These are phyloP conservation scores for Barnettozyma botsteinii DNA, from an alignment of 805 yeast species.

Conservation along the genomic window DNA sequence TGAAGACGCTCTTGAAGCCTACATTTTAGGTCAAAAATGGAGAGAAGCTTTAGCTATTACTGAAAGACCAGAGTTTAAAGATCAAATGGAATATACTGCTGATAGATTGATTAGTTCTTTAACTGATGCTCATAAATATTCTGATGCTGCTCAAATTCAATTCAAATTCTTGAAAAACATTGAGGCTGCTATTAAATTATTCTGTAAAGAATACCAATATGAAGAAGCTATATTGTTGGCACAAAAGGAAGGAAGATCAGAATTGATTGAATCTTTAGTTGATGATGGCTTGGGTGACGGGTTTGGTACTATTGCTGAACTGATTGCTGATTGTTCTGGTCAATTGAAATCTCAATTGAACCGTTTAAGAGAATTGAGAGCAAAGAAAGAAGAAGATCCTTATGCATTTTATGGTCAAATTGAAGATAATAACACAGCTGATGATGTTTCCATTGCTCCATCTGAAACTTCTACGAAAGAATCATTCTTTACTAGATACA, in stretches of 20 bases:
- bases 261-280: constrained; percentile 50
- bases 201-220: constrained; percentile 69
- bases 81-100: constrained; percentile 41
- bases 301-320: constrained; percentile 80
- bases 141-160: constrained; percentile 77
- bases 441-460: constrained; percentile 90
- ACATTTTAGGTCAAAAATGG: constrained; percentile 72
- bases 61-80: constrained; percentile 34
- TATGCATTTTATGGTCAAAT: constrained; percentile 72
- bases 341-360: constrained; percentile 79
- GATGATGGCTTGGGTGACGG: constrained; percentile 81
- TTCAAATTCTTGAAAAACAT: constrained; percentile 53
- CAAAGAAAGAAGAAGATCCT: constrained; percentile 80
- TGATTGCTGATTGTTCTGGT: constrained; percentile 86
- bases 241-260: constrained; percentile 34
- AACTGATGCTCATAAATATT: constrained; percentile 63
- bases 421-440: constrained; percentile 67
- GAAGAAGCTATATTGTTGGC: constrained; percentile 73
- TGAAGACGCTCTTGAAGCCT: constrained; percentile 63
- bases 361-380: constrained; percentile 78
- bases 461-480: constrained; percentile 90
- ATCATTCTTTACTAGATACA: constrained; percentile 90
- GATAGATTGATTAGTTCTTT: constrained; percentile 55
- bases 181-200: constrained; percentile 56
- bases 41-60: constrained; percentile 70